Percentiles rank a stretch among this genome's conserved stretches.
Evolutionary conservation across 139 green algal genomes (phyloP).

Genomic region (Mesotaenium endlicherianum): DNA sequence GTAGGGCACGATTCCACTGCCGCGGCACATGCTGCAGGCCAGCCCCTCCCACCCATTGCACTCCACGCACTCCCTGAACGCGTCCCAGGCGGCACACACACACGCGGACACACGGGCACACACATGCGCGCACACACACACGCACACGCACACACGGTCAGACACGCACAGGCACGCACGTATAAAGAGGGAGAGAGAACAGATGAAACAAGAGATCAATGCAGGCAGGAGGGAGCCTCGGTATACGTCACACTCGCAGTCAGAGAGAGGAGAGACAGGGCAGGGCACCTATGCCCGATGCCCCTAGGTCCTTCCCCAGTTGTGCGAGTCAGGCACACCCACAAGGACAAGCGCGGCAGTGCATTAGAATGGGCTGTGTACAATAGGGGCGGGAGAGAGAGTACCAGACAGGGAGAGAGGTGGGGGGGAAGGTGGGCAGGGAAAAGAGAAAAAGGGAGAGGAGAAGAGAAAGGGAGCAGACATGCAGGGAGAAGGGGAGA

Average conservation of each 20-base stretch:
- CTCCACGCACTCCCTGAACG: not conserved
- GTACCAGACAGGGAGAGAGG: constrained; percentile 25
- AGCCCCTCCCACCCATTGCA: constrained; percentile 8
- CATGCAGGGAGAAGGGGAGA: not conserved
- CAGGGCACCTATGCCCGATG: too few species aligned
- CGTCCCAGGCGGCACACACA: not conserved
- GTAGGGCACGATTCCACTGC: too few species aligned
- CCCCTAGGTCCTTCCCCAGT: too few species aligned
- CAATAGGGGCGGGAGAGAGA: not conserved
- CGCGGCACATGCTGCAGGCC: not conserved
- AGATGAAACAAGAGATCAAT: constrained; percentile 8
- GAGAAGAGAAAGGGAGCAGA: constrained; percentile 17
- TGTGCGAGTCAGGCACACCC: too few species aligned
- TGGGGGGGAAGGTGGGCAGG: not conserved
- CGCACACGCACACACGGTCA: not conserved
- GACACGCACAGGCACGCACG: not conserved
- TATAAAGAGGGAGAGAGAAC: not conserved
- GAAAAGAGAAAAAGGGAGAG: constrained; percentile 43
- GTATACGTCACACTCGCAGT: too few species aligned
- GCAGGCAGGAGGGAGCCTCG: too few species aligned
- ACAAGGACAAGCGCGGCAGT: too few species aligned
- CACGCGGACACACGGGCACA: not conserved
- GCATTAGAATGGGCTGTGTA: too few species aligned
- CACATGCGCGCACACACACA: not conserved
- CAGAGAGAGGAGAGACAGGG: too few species aligned